Evolutionary conservation across 306 rosid genomes (phyloP).

Genomic region (Vicia sativa): DNA sequence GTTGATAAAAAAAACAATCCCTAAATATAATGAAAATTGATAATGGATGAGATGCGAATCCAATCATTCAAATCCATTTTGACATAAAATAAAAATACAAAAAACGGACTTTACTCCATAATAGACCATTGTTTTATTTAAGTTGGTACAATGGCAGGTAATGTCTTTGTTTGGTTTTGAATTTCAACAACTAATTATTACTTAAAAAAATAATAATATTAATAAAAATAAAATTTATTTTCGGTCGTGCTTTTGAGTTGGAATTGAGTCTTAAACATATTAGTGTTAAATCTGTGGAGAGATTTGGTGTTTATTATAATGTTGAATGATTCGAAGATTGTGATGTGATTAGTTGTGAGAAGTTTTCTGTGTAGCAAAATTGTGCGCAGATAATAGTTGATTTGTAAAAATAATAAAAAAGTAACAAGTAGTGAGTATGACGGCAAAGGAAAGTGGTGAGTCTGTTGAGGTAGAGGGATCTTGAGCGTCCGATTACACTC

Average conservation of each 20-base stretch:
- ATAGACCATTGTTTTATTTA: not conserved
- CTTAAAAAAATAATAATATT: not conserved
- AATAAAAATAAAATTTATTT: no score
- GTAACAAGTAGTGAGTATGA: constrained; percentile 22
- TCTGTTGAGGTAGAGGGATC: constrained; percentile 44
- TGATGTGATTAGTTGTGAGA: no score
- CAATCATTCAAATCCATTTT: not conserved
- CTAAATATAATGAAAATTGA: no score
- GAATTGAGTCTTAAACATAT: no score
- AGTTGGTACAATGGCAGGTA: constrained; percentile 4
- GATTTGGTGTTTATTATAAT: no score
- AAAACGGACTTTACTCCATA: not conserved
- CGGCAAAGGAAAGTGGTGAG: constrained; percentile 44
- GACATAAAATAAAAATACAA: not conserved
- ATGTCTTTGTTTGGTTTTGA: not conserved
- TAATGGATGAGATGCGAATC: not conserved
- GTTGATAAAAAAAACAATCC: no score
- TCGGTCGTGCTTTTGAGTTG: no score
- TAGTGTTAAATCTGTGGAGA: no score
- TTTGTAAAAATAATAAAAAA: no score
- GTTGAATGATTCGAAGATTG: no score
- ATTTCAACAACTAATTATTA: not conserved
- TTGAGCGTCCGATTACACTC: constrained; percentile 40
- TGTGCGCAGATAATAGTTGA: no score
- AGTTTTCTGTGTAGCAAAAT: no score